phyloP scores from a whole-genome alignment of 2,329 filamentous ascomycete species.

The Albifimbria verrucaria region DNA sequence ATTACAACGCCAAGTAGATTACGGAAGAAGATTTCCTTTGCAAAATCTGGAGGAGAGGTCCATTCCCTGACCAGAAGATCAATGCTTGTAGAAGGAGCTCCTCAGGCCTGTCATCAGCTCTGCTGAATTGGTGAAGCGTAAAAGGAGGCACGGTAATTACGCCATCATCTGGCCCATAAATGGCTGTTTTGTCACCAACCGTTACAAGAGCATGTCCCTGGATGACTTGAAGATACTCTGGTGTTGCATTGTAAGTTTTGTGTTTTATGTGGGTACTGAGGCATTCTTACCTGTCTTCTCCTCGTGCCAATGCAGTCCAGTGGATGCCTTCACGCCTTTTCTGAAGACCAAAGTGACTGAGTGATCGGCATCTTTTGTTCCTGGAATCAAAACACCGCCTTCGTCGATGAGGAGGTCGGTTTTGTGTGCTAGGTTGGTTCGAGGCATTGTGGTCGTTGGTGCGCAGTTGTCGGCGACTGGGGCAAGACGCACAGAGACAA shows the following conservation, averaged over 20 bases:
- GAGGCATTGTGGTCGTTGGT: not conserved
- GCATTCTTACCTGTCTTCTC: constrained; percentile 1
- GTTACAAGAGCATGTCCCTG: constrained; percentile 17
- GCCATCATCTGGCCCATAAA: constrained; percentile 14
- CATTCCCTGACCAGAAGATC: constrained; percentile 16
- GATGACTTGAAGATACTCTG: constrained; percentile 14
- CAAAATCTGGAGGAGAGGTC: constrained; percentile 17
- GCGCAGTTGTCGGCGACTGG: too few relatives aligned
- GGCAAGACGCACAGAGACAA: too few relatives aligned
- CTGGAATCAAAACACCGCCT: not conserved
- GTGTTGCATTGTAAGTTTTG: not conserved
- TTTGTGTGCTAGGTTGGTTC: not conserved
- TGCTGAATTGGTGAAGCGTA: constrained; percentile 14
- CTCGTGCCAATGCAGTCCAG: constrained; percentile 16
- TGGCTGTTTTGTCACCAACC: constrained; percentile 12
- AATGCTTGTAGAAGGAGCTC: constrained; percentile 7
- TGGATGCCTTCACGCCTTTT: not conserved
- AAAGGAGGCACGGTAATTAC: constrained; percentile 16
- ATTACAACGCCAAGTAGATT: constrained; percentile 15
- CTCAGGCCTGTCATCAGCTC: constrained; percentile 12
- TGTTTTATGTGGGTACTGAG: too few relatives aligned
- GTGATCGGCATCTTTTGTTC: not conserved
- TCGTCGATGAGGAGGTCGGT: not conserved
- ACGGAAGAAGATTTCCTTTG: constrained; percentile 19
- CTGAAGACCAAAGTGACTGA: not conserved